These are phyloP conservation scores for Sporothrix euskadiensis DNA, from an alignment of 2,329 filamentous ascomycete genomes.

Conservation along the genomic window DNA sequence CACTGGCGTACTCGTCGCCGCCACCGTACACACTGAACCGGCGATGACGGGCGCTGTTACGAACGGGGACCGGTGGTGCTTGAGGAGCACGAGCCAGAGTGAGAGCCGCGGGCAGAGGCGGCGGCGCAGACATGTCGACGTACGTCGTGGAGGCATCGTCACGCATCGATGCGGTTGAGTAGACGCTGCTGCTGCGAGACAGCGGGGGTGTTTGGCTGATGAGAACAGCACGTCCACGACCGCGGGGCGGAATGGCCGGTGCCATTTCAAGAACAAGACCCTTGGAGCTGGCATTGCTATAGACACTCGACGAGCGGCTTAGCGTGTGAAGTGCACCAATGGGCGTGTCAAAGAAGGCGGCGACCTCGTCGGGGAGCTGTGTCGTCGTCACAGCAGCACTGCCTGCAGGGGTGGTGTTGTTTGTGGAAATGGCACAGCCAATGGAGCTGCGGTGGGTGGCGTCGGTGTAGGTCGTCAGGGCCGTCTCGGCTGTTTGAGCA, in stretches of 20 bases:
- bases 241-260: slow-evolving; percentile 23
- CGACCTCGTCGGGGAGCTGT: background rate
- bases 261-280: background rate
- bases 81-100: background rate
- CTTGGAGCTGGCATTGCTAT: slow-evolving; percentile 23
- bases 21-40: slow-evolving; percentile 32
- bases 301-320: slow-evolving; percentile 26
- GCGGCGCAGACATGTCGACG: background rate
- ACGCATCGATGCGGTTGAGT: slow-evolving; percentile 13
- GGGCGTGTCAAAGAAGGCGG: background rate
- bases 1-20: slow-evolving; percentile 28
- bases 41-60: slow-evolving; percentile 26
- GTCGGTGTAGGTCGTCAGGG: background rate
- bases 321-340: background rate
- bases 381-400: background rate
- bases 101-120: background rate
- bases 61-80: slow-evolving; percentile 20
- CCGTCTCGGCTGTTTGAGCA: slow-evolving; percentile 23
- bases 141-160: slow-evolving; percentile 2
- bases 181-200: slow-evolving; percentile 29
- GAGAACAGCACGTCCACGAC: background rate
- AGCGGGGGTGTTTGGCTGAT: background rate
- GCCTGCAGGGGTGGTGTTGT: background rate
- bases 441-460: background rate
- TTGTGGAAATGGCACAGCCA: background rate